Percentiles rank a stretch among this genome's conserved stretches.
phyloP scores from a whole-genome alignment of 176 grass and related monocot genomes.

The Otatea glauca region DNA sequence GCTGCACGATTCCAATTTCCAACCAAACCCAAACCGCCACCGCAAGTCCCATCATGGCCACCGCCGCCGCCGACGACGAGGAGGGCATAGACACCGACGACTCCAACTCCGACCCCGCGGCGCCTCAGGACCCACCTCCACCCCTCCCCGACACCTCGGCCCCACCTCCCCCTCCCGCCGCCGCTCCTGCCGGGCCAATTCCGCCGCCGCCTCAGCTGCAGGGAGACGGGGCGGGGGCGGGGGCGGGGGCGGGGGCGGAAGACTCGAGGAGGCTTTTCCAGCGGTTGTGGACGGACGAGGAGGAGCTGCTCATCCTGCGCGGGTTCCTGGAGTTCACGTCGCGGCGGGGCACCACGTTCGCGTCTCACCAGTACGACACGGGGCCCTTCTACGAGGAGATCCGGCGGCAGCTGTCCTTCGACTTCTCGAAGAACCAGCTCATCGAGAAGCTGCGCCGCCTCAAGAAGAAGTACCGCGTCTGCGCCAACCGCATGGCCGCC shows the following conservation, averaged over 20 bases:
- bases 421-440: constrained; percentile 92
- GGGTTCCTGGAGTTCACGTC: constrained; percentile 90
- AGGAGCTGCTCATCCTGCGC: constrained; percentile 83
- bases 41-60: constrained; percentile 45
- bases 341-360: constrained; percentile 84
- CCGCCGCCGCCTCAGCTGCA: neutral
- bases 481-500: constrained; percentile 57
- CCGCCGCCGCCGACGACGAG: constrained; percentile 56
- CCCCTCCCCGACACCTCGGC: constrained; percentile 25
- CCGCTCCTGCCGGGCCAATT: neutral
- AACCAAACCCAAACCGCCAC: constrained; percentile 9
- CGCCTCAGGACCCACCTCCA: neutral
- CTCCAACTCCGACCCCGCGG: constrained; percentile 30
- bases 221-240: neutral
- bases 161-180: neutral
- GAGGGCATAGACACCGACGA: constrained; percentile 48
- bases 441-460: constrained; percentile 95
- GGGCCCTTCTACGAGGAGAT: constrained; percentile 93
- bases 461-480: constrained; percentile 93
- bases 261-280: constrained; percentile 92
- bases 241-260: constrained; percentile 35
- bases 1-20: constrained; percentile 8
- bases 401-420: constrained; percentile 64
- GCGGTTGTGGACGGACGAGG: constrained; percentile 90
- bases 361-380: constrained; percentile 94